Evolutionary conservation across 2,329 filamentous ascomycete genomes (phyloP), one percentile per base, ranked within the genome.

Genomic region (Stenocarpella maydis): DNA sequence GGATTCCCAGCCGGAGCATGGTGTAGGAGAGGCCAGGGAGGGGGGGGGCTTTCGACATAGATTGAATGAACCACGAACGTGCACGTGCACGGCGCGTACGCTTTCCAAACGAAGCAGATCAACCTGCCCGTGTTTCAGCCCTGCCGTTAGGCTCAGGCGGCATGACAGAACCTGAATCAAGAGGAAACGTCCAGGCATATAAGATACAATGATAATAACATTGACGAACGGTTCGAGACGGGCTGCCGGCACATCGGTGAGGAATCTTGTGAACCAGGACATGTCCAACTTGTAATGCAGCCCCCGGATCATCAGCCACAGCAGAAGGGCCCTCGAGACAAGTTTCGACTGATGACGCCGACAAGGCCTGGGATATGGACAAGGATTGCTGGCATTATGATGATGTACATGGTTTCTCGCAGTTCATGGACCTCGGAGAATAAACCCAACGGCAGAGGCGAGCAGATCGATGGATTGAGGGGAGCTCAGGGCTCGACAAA

Each of bases 161-260:
- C 58, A 61, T 61, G 58, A 61, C 26, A 41, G 43, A 61, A 41
- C n/a, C 41, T 47, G 58, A 24, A 24, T 47, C 41, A 58, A 58
- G 41, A 37, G 41, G 26, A 31, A 19, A 17, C 41, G 45, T 61
- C 55, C 55, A 61, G 39, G 55, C 55, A 24, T 19, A 47, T 49
- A 28, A 14, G 39, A 39, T 2, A 47, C 19, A 26, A 55, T 47
- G 41, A 67, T 47, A 55, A 58, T 43, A 52, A 39, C 61, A 14
- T 9, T 24, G 49, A 53, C 58, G 49, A 68, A 63, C 54, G 43
- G 54, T 65, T 69, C 67, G 60, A 69, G 50, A 69, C 67, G 50
- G 41, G 19, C 58, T 34, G 58, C 47, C 41, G 58, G 58, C 6
- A 26, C 43, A 45, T 61, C 58, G 58, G 41, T 34, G 41, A 61